These are phyloP conservation scores for Saturnispora halmiae DNA, from an alignment of 805 yeast genomes.

Conservation along the genomic window DNA sequence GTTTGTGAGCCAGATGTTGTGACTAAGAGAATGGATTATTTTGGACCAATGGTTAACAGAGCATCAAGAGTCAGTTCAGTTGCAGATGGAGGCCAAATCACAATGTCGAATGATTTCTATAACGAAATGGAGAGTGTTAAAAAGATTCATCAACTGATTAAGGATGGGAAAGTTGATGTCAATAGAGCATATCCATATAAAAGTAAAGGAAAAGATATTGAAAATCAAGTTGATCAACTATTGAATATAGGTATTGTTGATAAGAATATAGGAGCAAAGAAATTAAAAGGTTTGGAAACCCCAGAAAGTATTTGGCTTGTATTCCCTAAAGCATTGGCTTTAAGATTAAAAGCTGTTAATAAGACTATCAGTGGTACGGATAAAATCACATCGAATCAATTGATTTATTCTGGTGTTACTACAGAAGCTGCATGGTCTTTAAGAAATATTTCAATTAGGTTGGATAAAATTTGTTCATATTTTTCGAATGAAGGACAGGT, in stretches of 20 bases:
- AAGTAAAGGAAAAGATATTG: slow-evolving; percentile 35
- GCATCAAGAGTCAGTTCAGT: slow-evolving; percentile 89
- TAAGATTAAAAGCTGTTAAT: slow-evolving; percentile 43
- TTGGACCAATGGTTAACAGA: slow-evolving; percentile 97
- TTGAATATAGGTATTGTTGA: slow-evolving; percentile 62
- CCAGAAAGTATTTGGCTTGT: slow-evolving; percentile 78
- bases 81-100: slow-evolving; percentile 98
- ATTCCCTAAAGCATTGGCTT: slow-evolving; percentile 56
- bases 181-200: slow-evolving; percentile 37
- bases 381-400: slow-evolving; percentile 17
- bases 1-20: slow-evolving; percentile 92
- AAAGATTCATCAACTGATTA: slow-evolving; percentile 36
- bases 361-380: slow-evolving; percentile 25
- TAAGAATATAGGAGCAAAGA: slow-evolving; percentile 71
- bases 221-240: slow-evolving; percentile 54
- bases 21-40: slow-evolving; percentile 95
- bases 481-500: slow-evolving; percentile 34
- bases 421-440: slow-evolving; percentile 29
- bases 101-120: slow-evolving; percentile 74
- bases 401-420: slow-evolving; percentile 25
- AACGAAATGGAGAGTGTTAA: slow-evolving; percentile 57
- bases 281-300: slow-evolving; percentile 88
- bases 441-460: slow-evolving; percentile 43
- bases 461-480: slow-evolving; percentile 50
- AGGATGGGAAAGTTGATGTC: slow-evolving; percentile 22